These are phyloP conservation scores for Primulina huaijiensis DNA, from an alignment of 257 asterid species.

Conservation along the genomic window DNA sequence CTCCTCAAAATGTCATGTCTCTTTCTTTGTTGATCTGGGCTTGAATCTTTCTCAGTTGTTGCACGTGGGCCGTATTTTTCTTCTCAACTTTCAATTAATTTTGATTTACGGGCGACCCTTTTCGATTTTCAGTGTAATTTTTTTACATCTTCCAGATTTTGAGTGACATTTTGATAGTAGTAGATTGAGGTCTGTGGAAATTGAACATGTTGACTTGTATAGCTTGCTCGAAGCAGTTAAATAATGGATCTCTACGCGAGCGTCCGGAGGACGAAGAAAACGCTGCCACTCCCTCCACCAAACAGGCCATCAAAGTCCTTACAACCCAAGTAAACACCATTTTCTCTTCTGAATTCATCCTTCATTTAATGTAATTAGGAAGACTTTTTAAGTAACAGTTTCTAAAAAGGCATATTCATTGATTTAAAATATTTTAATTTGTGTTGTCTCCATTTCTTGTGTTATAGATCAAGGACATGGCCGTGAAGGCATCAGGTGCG, in stretches of 20 bases:
- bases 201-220: conserved; percentile 80
- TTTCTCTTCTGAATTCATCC: background rate
- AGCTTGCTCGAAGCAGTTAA: conserved; percentile 80
- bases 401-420: background rate
- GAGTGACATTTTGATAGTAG: background rate
- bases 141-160: background rate
- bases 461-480: conserved; percentile 85
- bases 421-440: background rate
- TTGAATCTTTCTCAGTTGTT: background rate
- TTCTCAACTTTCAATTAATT: background rate
- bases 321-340: conserved; percentile 59
- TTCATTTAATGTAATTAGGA: background rate
- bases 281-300: conserved; percentile 55
- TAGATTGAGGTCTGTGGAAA: background rate
- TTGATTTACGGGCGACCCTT: conserved; percentile 2
- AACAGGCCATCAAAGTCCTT: conserved; percentile 70
- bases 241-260: conserved; percentile 67
- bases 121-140: background rate
- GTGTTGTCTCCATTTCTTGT: background rate
- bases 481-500: conserved; percentile 94
- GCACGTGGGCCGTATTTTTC: background rate
- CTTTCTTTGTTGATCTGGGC: background rate
- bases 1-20: too few species aligned
- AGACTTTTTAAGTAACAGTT: background rate
- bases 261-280: conserved; percentile 52